Evolutionary conservation across 805 yeast genomes (phyloP).

Genomic region (Nakazawaea siamensis): DNA sequence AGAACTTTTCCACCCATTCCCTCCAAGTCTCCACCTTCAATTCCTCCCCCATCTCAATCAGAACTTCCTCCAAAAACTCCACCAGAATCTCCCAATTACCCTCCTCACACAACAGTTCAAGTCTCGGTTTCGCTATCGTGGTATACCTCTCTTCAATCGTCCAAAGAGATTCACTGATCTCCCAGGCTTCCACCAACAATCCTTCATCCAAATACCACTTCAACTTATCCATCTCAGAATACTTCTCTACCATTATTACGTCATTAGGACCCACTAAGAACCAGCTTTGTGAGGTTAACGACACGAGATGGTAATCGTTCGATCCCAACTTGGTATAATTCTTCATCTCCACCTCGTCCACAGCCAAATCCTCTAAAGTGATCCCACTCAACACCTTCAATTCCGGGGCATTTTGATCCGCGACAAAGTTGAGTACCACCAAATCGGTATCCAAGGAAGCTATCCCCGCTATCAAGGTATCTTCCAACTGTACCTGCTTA

Average conservation of each 20-base stretch:
- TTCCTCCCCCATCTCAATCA: slow-evolving; percentile 18
- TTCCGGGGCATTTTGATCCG: slow-evolving; percentile 50
- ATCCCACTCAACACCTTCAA: slow-evolving; percentile 56
- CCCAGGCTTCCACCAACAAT: slow-evolving; percentile 67
- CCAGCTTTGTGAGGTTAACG: slow-evolving; percentile 42
- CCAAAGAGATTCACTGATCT: slow-evolving; percentile 53
- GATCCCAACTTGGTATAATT: slow-evolving; percentile 53
- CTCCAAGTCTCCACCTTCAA: slow-evolving; percentile 43
- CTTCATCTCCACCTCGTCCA: slow-evolving; percentile 67
- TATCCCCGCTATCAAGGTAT: slow-evolving; percentile 64
- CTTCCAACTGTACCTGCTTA: slow-evolving; percentile 37
- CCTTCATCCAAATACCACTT: slow-evolving; percentile 60
- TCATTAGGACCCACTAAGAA: slow-evolving; percentile 75
- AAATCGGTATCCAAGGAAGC: slow-evolving; percentile 64
- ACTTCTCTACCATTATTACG: slow-evolving; percentile 66
- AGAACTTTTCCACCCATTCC: slow-evolving; percentile 46
- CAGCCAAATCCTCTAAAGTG: slow-evolving; percentile 66
- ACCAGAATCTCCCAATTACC: slow-evolving; percentile 53
- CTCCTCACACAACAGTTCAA: slow-evolving; percentile 31
- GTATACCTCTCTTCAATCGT: slow-evolving; percentile 37
- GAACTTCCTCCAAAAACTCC: slow-evolving; percentile 33
- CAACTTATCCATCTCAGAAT: slow-evolving; percentile 61
- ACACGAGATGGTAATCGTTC: slow-evolving; percentile 72
- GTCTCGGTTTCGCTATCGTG: slow-evolving; percentile 51
- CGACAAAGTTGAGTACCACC: slow-evolving; percentile 46